Evolutionary conservation across 306 rosid genomes (phyloP), one percentile per base, ranked within the genome.

Genomic region (Medicago arabica): DNA sequence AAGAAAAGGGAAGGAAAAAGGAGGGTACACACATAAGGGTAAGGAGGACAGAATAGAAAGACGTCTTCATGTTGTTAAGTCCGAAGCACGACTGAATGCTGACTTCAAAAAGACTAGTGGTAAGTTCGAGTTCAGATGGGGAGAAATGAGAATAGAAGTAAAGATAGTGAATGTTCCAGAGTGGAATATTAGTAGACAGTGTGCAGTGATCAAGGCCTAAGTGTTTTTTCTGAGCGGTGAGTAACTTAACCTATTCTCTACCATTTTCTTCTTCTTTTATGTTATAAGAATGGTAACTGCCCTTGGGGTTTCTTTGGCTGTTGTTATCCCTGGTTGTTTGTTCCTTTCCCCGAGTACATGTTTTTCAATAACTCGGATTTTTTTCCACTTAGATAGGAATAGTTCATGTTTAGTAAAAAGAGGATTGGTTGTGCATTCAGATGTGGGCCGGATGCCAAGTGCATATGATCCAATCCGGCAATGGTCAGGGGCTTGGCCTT

Each of bases 31-130:
- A 55, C 47, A 4, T 28, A 12, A 49, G 25, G 51, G 5, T 46
- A 13, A 44, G 43, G 70, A 25, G 2, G 43, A 59, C 31, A 59
- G 17, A 69, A 69, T 47, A 47, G 76, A 36, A 34, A 59, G 54
- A 44, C 16, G 31, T 58, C 25, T 57, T 57, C 75, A 44, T 46
- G 51, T 18, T n/a, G n/a, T 18, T 31, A 44, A 25, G 44, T 28
- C 17, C 23, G 2, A 64, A 10, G 71, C 63, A 69, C 9, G 12
- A 19, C 13, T 16, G 21, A 47, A 69, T 70, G 76, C 11, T 7
- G 23, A 50, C 34, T 16, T 21, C 21, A 8, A 13, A 78, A 59
- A 31, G 25, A 6, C 15, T 19, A 59, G 50, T 17, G 43, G 9
- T 12, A 16, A 23, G 25, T 7, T 9, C 4, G 21, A n/a, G 38